A percentile compares a stretch with the other conserved stretches of the same genome.
These are phyloP conservation scores for Herpetomonas tarakana DNA, from an alignment of 208 protist species.

Conservation along the genomic window DNA sequence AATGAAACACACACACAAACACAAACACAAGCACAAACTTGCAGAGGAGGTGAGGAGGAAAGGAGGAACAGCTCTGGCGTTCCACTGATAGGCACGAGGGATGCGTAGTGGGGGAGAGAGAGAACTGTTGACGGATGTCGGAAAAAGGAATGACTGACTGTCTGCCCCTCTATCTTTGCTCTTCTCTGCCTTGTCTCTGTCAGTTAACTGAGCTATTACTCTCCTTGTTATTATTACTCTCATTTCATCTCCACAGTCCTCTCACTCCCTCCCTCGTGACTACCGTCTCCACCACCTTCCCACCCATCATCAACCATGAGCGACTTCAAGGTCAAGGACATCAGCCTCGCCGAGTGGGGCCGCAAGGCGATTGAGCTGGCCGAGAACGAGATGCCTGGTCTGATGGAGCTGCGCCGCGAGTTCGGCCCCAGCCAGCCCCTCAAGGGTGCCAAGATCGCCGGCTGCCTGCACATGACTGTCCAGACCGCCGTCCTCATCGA, in stretches of 20 bases:
- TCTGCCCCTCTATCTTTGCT: background rate
- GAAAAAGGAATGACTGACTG: background rate
- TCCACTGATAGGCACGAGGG: no score
- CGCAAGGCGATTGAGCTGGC: constrained; percentile 98
- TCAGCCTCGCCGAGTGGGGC: constrained; percentile 96
- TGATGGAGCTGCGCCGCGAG: constrained; percentile 96
- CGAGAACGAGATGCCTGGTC: constrained; percentile 99
- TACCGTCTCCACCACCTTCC: background rate
- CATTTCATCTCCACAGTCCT: constrained; percentile 4
- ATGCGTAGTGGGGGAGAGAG: no score
- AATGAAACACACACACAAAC: no score
- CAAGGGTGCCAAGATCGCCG: constrained; percentile 96
- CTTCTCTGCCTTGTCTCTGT: no score
- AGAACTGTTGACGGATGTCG: no score
- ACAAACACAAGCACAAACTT: no score
- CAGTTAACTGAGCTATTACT: no score
- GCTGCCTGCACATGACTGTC: constrained; percentile 99
- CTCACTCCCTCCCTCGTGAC: constrained; percentile 1
- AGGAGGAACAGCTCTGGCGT: no score
- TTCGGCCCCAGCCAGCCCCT: constrained; percentile 92
- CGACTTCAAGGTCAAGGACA: constrained; percentile 97
- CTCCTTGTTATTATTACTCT: constrained; percentile 11
- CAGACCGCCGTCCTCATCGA: constrained; percentile 99
- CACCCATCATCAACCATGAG: constrained; percentile 36
- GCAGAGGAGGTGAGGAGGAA: no score